Conservation (phyloP, 2,329 filamentous ascomycete genomes). For the Cordyceps farinosa region DNA sequence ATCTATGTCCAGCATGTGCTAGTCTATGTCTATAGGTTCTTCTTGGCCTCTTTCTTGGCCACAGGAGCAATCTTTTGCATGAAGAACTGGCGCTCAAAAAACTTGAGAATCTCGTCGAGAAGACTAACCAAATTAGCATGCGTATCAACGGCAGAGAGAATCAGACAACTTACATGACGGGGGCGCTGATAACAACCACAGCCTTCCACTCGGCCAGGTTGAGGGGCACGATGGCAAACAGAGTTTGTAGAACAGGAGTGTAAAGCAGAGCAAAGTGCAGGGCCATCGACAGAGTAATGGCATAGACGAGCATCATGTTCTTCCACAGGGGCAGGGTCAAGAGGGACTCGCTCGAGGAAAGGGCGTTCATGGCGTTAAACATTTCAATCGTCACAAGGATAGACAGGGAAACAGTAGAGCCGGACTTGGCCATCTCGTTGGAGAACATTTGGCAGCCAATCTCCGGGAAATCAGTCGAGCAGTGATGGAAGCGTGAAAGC, state of each 20-base stretch:
- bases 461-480: constrained; percentile 77
- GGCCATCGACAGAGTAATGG: constrained; percentile 87
- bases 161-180: constrained; percentile 72
- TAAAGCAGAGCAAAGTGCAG: constrained; percentile 94
- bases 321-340: constrained; percentile 94
- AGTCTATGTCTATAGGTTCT: constrained; percentile 44
- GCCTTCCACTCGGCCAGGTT: constrained; percentile 89
- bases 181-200: constrained; percentile 80
- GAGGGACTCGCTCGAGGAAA: constrained; percentile 92
- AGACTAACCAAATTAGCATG: constrained; percentile 47
- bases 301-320: constrained; percentile 97
- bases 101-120: constrained; percentile 82
- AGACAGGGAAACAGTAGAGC: constrained; percentile 88
- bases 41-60: constrained; percentile 47
- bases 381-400: constrained; percentile 97
- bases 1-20: constrained; percentile 14
- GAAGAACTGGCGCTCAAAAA: constrained; percentile 66
- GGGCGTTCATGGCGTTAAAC: constrained; percentile 98
- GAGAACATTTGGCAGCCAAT: constrained; percentile 91
- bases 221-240: constrained; percentile 90
- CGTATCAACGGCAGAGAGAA: neutral
- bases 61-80: constrained; percentile 45
- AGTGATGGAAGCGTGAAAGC: constrained; percentile 89
- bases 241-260: constrained; percentile 76
- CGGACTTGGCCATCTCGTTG: constrained; percentile 80